Percentiles rank a stretch among this genome's conserved stretches.
These are phyloP conservation scores for Aspergillus sp. DNA, from an alignment of 2,329 filamentous ascomycete genomes.

Conservation along the genomic window DNA sequence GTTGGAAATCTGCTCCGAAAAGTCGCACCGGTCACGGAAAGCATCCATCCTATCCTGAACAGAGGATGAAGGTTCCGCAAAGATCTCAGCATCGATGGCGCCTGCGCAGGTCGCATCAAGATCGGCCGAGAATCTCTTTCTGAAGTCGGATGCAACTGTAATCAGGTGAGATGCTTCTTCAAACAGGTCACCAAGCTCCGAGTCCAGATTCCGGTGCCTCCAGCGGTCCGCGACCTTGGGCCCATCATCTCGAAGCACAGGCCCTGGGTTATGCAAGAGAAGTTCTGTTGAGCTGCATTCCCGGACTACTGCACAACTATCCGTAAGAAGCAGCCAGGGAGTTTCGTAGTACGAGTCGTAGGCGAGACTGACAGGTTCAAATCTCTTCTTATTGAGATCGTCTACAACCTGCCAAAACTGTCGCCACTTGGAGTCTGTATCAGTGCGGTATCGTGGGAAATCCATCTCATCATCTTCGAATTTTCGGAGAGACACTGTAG, in stretches of 20 bases:
- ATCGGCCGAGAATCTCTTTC: constrained; percentile 67
- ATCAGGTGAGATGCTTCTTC: constrained; percentile 63
- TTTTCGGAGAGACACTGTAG: constrained; percentile 66
- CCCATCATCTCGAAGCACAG: constrained; percentile 37
- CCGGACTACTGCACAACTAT: constrained; percentile 75
- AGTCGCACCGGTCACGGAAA: constrained; percentile 76
- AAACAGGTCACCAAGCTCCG: constrained; percentile 54
- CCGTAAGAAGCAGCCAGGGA: constrained; percentile 82
- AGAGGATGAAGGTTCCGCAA: constrained; percentile 68
- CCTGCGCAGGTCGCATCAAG: constrained; percentile 67
- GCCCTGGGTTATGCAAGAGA: constrained; percentile 66
- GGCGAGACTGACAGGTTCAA: constrained; percentile 75
- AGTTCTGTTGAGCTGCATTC: constrained; percentile 77
- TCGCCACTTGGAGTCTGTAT: constrained; percentile 82
- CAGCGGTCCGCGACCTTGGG: constrained; percentile 44
- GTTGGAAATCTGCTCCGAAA: constrained; percentile 76
- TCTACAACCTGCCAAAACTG: constrained; percentile 82
- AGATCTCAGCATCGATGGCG: constrained; percentile 70
- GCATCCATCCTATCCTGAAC: constrained; percentile 72
- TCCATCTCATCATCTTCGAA: constrained; percentile 66
- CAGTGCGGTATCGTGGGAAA: constrained; percentile 70
- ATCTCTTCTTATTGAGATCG: constrained; percentile 81
- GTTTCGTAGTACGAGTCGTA: constrained; percentile 70
- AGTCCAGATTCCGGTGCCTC: constrained; percentile 42
- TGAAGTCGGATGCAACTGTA: constrained; percentile 67